Conservation (phyloP, 176 grass and related monocot species). For the Saccharum spontaneum region DNA sequence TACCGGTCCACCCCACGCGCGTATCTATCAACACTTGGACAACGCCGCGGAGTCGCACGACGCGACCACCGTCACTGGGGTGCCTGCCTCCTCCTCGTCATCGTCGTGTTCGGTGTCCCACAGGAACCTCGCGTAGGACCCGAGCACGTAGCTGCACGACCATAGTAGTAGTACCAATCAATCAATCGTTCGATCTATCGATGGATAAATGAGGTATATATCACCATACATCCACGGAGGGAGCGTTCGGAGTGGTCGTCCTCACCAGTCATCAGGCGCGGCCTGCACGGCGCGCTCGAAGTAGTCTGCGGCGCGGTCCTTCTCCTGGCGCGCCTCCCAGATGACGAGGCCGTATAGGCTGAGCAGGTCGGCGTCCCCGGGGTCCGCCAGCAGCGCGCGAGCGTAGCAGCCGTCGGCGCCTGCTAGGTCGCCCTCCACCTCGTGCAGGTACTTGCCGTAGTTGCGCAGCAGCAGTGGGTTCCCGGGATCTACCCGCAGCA, state of each 20-base stretch:
- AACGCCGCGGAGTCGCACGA: conserved; percentile 23
- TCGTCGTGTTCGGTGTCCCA: conserved; percentile 70
- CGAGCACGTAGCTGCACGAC: conserved; percentile 68
- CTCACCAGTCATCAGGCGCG: conserved; percentile 79
- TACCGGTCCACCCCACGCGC: too few relatives aligned
- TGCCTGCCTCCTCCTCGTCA: not conserved
- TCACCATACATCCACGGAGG: not conserved
- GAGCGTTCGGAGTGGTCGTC: too few relatives aligned
- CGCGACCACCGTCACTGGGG: not conserved
- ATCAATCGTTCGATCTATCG: not conserved
- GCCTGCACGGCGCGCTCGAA: conserved; percentile 74
- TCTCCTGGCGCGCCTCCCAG: conserved; percentile 66
- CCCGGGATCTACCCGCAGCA: conserved; percentile 62
- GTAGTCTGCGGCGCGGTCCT: conserved; percentile 61
- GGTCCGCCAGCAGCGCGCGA: conserved; percentile 59
- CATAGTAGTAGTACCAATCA: not conserved
- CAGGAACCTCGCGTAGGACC: conserved; percentile 75
- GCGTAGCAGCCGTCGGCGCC: conserved; percentile 79
- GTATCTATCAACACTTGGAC: too few relatives aligned
- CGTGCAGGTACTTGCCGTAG: conserved; percentile 85
- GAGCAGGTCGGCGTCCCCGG: conserved; percentile 73
- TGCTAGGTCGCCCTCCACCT: conserved; percentile 67
- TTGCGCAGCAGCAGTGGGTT: conserved; percentile 80
- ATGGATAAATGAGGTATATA: not conserved
- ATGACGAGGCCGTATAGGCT: conserved; percentile 75